A percentile compares a stretch with the other conserved stretches of the same genome.
These are phyloP conservation scores for Domatiomyces catenatus DNA, from an alignment of 2,329 filamentous ascomycete species.

Conservation along the genomic window DNA sequence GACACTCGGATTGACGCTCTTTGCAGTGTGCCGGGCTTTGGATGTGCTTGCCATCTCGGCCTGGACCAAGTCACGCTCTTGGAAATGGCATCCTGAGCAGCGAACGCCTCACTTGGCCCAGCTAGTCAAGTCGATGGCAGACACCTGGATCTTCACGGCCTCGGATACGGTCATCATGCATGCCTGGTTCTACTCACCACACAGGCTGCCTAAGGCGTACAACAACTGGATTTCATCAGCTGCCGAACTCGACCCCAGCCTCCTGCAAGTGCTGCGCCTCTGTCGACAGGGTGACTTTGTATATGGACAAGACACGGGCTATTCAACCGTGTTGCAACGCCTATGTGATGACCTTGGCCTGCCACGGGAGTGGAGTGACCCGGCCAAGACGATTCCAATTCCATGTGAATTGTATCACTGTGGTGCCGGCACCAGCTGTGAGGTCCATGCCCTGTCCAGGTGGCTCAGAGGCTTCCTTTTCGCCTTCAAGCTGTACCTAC, in stretches of 20 bases:
- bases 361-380: conserved; percentile 59
- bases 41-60: conserved; percentile 54
- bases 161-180: conserved; percentile 72
- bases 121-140: conserved; percentile 33
- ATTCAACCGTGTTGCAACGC: conserved; percentile 49
- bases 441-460: conserved; percentile 54
- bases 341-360: conserved; percentile 59
- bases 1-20: conserved; percentile 71
- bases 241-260: conserved; percentile 57
- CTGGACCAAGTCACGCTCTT: conserved; percentile 39
- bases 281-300: conserved; percentile 47
- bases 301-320: conserved; percentile 60
- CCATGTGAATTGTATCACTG: conserved; percentile 77
- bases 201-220: conserved; percentile 56
- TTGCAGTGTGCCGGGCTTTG: conserved; percentile 54
- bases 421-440: conserved; percentile 57
- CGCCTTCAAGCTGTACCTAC: conserved; percentile 62
- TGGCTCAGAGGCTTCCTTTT: conserved; percentile 57
- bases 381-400: conserved; percentile 51
- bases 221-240: conserved; percentile 68
- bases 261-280: conserved; percentile 58
- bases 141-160: conserved; percentile 54
- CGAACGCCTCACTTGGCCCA: conserved; percentile 25
- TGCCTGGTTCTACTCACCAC: conserved; percentile 68
- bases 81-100: conserved; percentile 8